A percentile compares a stretch with the other conserved stretches of the same genome.
Conservation (phyloP, 352 stramenopile genomes). For the Globisporangium sylvaticum region DNA sequence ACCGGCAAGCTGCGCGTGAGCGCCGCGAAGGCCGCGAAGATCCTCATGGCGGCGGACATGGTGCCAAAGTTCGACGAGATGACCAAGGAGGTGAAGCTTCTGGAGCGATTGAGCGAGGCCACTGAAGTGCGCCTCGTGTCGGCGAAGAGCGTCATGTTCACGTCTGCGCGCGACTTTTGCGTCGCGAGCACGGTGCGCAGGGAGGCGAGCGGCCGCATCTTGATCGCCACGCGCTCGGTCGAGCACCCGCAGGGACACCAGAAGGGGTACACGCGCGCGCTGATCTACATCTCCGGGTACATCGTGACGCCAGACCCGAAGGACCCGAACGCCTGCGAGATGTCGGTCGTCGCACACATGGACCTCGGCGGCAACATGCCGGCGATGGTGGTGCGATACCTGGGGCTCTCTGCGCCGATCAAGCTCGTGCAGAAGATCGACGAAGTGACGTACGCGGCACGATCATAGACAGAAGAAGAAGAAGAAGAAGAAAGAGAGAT, state of each 20-base stretch:
- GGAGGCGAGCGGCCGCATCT: conserved; percentile 41
- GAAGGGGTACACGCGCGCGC: conserved; percentile 42
- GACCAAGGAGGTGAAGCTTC: conserved; percentile 58
- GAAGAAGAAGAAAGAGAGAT: neutral
- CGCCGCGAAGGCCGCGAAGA: conserved; percentile 40
- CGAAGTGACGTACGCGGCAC: conserved; percentile 27
- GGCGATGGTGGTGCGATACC: conserved; percentile 64
- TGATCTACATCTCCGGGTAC: conserved; percentile 64
- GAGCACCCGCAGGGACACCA: conserved; percentile 47
- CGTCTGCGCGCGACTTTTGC: conserved; percentile 66
- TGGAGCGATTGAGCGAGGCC: conserved; percentile 60
- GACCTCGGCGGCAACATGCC: conserved; percentile 70
- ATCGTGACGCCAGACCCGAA: conserved; percentile 54
- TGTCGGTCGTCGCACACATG: conserved; percentile 73
- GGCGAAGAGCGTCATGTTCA: conserved; percentile 76
- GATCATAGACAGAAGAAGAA: neutral
- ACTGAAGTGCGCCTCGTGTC: conserved; percentile 63
- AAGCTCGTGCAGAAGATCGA: conserved; percentile 80
- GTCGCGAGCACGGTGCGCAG: conserved; percentile 55
- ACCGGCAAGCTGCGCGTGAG: conserved; percentile 54
- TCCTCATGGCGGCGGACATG: conserved; percentile 53
- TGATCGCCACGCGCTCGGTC: conserved; percentile 74
- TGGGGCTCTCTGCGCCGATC: conserved; percentile 74
- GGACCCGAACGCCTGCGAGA: conserved; percentile 63
- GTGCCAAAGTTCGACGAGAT: conserved; percentile 80